Percentiles rank a stretch among this genome's conserved stretches.
phyloP scores from a whole-genome alignment of 2,329 filamentous ascomycete species.

The Raffaelea deltoideospora region DNA sequence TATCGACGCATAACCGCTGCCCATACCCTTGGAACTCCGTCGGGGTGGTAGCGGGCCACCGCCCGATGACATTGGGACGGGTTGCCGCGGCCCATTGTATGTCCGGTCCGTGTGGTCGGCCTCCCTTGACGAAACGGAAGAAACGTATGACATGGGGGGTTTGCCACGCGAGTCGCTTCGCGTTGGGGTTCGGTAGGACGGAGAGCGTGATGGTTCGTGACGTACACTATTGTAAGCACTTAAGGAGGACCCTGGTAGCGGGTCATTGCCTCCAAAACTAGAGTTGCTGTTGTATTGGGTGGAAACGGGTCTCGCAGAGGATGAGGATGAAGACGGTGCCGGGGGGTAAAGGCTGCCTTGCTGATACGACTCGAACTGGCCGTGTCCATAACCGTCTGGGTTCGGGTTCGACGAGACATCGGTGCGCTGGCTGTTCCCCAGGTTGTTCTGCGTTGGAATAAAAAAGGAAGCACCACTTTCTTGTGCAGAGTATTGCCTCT shows the following conservation, averaged over 20 bases:
- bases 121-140: constrained; percentile 50
- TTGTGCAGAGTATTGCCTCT: background rate
- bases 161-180: constrained; percentile 50
- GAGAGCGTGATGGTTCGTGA: constrained; percentile 42
- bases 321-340: constrained; percentile 9
- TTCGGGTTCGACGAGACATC: constrained; percentile 1
- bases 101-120: constrained; percentile 27
- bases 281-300: no score
- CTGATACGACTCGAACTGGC: constrained; percentile 10
- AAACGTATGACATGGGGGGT: constrained; percentile 32
- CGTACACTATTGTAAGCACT: constrained; percentile 21
- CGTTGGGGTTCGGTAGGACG: constrained; percentile 32
- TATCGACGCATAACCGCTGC: constrained; percentile 34
- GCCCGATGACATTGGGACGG: constrained; percentile 30
- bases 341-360: constrained; percentile 1
- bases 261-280: no score
- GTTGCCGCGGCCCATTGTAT: constrained; percentile 24
- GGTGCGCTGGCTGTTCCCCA: constrained; percentile 10
- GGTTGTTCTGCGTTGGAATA: constrained; percentile 13
- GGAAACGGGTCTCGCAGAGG: no score
- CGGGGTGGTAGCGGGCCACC: constrained; percentile 57
- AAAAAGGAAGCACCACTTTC: constrained; percentile 12
- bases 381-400: constrained; percentile 5
- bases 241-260: no score
- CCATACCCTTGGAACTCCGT: constrained; percentile 59